These are phyloP conservation scores for Trametes sp. DNA, from an alignment of 1,284 basidiomycete genomes.

Conservation along the genomic window DNA sequence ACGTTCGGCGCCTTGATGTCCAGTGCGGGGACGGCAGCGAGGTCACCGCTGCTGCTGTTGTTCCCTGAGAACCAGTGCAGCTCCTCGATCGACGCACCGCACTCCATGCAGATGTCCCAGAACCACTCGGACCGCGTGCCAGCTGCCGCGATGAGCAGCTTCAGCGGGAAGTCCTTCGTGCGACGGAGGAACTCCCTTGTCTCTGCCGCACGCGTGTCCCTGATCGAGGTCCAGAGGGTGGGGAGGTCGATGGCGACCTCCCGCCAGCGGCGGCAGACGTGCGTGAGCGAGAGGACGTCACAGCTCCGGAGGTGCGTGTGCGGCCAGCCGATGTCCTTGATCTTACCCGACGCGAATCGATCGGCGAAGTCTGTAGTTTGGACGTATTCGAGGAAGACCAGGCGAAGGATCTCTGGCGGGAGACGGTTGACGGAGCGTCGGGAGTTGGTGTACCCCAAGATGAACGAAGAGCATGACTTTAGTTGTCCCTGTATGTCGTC, in stretches of 20 bases:
- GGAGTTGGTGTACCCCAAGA: background rate
- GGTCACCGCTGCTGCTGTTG: background rate
- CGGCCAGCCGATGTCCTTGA: constrained; percentile 3
- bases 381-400: background rate
- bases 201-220: background rate
- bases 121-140: background rate
- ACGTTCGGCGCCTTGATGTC: constrained; percentile 6
- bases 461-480: background rate
- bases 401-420: constrained; percentile 3
- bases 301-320: background rate
- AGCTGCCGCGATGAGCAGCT: background rate
- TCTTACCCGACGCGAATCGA: background rate
- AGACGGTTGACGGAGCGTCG: constrained; percentile 2
- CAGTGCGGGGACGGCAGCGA: background rate
- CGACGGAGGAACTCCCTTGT: background rate
- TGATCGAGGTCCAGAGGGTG: constrained; percentile 1
- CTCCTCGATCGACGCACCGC: background rate
- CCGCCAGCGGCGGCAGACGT: constrained; percentile 7
- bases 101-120: constrained; percentile 6
- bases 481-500: background rate
- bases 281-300: background rate
- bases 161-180: background rate
- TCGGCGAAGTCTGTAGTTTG: background rate
- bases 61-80: constrained; percentile 6
- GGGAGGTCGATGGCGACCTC: background rate